Evolutionary conservation across 2,329 filamentous ascomycete species (phyloP).

Genomic region (Ceratocystis lukuohia): DNA sequence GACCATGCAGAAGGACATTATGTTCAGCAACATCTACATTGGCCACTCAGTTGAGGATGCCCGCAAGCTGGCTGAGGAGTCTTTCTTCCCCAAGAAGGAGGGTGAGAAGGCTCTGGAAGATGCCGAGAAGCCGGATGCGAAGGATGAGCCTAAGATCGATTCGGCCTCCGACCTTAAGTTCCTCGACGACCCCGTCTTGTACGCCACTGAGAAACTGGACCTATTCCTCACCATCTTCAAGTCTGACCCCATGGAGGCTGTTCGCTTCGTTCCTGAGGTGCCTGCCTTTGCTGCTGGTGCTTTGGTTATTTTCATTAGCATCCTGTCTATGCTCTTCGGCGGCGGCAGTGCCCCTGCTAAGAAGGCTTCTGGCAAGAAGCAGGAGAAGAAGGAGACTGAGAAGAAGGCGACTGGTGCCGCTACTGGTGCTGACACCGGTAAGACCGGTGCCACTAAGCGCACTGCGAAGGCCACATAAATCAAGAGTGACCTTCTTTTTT

Average conservation of each 20-base stretch:
- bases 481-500: background rate
- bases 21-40: constrained; percentile 99
- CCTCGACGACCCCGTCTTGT: constrained; percentile 76
- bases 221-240: constrained; percentile 76
- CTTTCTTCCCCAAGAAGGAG: constrained; percentile 76
- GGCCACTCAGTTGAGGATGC: constrained; percentile 93
- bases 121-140: constrained; percentile 61
- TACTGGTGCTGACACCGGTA: constrained; percentile 56
- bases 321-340: constrained; percentile 55
- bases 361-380: constrained; percentile 58
- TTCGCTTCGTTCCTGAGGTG: constrained; percentile 84
- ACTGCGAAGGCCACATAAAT: constrained; percentile 33
- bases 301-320: constrained; percentile 52
- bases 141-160: constrained; percentile 41
- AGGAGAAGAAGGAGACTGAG: constrained; percentile 42
- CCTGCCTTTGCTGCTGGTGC: constrained; percentile 65
- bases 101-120: constrained; percentile 71
- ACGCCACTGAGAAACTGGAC: constrained; percentile 82
- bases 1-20: constrained; percentile 98
- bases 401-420: constrained; percentile 50
- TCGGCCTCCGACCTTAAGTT: constrained; percentile 71
- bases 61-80: constrained; percentile 74
- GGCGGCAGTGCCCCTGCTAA: constrained; percentile 57
- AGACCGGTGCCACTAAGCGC: constrained; percentile 56
- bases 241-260: constrained; percentile 67